phyloP scores from a whole-genome alignment of 225 moss, liverwort and hornwort species.

The Polytrichum commune region DNA sequence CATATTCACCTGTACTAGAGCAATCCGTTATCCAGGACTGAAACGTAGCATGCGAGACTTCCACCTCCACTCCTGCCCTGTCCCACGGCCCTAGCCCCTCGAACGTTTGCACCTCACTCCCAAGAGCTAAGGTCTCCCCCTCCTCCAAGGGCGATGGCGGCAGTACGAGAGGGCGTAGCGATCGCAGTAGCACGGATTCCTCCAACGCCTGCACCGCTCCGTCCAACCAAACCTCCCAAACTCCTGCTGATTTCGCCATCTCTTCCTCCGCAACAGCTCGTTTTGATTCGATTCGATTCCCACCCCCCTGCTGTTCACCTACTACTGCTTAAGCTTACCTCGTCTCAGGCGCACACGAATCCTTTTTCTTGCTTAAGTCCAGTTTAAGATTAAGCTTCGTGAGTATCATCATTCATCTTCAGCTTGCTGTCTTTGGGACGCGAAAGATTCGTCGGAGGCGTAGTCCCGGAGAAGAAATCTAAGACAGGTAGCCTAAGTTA shows the following conservation, averaged over 20 bases:
- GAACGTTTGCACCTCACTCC: constrained; percentile 20
- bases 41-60: constrained; percentile 46
- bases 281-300: neutral
- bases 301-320: neutral
- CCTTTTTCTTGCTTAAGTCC: no score
- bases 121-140: neutral
- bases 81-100: constrained; percentile 54
- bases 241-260: neutral
- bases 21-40: constrained; percentile 42
- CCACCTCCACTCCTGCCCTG: constrained; percentile 54
- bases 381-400: no score
- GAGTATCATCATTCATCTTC: no score
- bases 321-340: no score
- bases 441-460: no score
- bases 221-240: constrained; percentile 54
- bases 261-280: neutral
- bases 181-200: constrained; percentile 44
- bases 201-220: constrained; percentile 36
- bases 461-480: no score
- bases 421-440: no score
- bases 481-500: no score
- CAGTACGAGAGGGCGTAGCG: constrained; percentile 45
- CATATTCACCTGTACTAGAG: constrained; percentile 47
- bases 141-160: constrained; percentile 1
- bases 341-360: no score